Evolutionary conservation across 192 early-diverging fungal genomes (phyloP), one percentile per base, ranked within the genome.

Genomic region (Umbelopsis sp.): DNA sequence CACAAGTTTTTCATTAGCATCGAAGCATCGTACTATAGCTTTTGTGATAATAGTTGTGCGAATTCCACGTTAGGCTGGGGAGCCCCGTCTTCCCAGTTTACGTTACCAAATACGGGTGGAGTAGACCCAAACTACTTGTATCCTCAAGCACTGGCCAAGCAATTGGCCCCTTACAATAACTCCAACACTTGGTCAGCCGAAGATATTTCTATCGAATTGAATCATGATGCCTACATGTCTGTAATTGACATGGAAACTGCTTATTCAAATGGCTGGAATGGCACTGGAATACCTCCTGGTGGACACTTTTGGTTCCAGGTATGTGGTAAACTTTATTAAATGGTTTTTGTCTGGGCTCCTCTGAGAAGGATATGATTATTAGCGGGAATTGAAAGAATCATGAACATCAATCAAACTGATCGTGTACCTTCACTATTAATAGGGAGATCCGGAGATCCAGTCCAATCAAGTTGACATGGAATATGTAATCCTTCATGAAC

Each of bases 301-400:
- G 76, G 76, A 20, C 52, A 67, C n/a, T 78, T 55, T 61, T 78
- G 76, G 76, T 73, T 72, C 44, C 45, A 61, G 55, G 55, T 61
- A 61, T 11, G 53, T 15, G 10, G 4, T 37, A 27, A 66, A 27
- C 46, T 48, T 68, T 37, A 47, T 33, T 23, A 37, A 7, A 46
- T 12, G 33, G 13, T 25, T 51, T 55, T 55, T 61, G 27, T 20
- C 11, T 53, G 51, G 51, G 51, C 18, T 7, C 18, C 52, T 35
- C 16, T 18, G 30, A 61, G 55, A 18, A 41, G 3, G 37, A 41
- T 41, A 41, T 41, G 2, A 41, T 41, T 30, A 41, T 41, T 41
- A 41, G 3, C 55, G 55, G 55, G 13, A 18, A 35, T 61, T 61
- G 55, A 61, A 61, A 61, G 11, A 0, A 6, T 6, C 37, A 41